phyloP scores from a whole-genome alignment of 2,329 filamentous ascomycete species.

The Ophiostoma himal-ulmi region DNA sequence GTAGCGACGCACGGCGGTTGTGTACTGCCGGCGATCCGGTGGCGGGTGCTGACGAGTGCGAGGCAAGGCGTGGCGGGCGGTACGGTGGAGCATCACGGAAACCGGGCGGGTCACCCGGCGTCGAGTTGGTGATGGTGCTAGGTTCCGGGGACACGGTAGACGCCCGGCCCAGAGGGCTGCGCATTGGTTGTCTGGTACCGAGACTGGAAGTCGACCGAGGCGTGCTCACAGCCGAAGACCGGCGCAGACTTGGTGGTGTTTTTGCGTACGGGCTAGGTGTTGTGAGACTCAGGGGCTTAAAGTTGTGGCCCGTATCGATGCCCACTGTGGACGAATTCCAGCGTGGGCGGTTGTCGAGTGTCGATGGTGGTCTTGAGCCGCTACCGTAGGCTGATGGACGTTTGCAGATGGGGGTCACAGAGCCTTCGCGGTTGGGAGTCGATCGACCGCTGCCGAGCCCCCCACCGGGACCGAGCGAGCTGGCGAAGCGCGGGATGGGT shows the following conservation, averaged over 20 bases:
- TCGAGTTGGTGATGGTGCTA: constrained; percentile 36
- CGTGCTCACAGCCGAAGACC: constrained; percentile 41
- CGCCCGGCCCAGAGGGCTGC: constrained; percentile 44
- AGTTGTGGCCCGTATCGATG: constrained; percentile 62
- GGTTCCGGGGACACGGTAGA: constrained; percentile 45
- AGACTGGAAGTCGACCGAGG: constrained; percentile 27
- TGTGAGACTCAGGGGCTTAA: constrained; percentile 56
- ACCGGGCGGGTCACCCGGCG: constrained; percentile 39
- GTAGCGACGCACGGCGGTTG: constrained; percentile 49
- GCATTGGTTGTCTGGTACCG: constrained; percentile 46
- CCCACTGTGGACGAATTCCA: constrained; percentile 67
- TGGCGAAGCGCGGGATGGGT: constrained; percentile 33
- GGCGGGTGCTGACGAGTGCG: constrained; percentile 40
- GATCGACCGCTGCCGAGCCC: constrained; percentile 22
- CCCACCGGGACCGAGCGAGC: constrained; percentile 14
- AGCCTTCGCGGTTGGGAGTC: constrained; percentile 38
- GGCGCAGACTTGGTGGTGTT: constrained; percentile 37
- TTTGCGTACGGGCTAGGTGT: constrained; percentile 54
- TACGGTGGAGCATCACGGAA: constrained; percentile 47
- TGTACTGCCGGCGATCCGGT: constrained; percentile 28
- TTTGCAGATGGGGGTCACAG: constrained; percentile 45
- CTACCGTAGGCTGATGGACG: constrained; percentile 23
- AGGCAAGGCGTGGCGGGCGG: constrained; percentile 42
- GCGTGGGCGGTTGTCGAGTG: constrained; percentile 54
- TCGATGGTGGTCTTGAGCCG: constrained; percentile 34